Evolutionary conservation across 176 grass and related monocot genomes (phyloP).

Genomic region (Guadua angustifolia): DNA sequence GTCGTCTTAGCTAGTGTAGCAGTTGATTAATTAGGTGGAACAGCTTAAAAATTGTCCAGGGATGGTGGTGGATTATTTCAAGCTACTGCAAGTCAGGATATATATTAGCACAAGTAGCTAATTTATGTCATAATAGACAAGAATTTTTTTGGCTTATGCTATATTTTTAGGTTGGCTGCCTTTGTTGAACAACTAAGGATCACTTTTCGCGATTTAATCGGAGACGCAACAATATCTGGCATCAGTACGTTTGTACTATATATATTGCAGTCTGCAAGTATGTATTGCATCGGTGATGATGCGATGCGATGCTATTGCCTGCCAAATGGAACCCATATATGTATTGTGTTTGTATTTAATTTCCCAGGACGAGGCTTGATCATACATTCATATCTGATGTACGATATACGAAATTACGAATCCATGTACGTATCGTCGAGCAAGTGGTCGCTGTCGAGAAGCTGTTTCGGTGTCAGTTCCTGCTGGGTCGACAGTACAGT

Average conservation of each 20-base stretch:
- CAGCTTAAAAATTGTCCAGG: background rate
- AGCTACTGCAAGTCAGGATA: background rate
- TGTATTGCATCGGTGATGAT: background rate
- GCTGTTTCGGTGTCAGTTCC: background rate
- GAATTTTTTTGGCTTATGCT: background rate
- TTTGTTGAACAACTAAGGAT: background rate
- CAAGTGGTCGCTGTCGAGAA: background rate
- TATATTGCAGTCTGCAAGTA: too few species aligned
- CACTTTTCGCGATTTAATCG: background rate
- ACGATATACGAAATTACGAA: background rate
- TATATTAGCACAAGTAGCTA: background rate
- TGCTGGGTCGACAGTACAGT: background rate
- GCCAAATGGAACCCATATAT: background rate
- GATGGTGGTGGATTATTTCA: conserved; percentile 32
- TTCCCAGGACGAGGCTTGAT: background rate
- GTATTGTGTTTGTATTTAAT: background rate
- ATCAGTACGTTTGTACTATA: background rate
- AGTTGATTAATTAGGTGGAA: conserved; percentile 48
- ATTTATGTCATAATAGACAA: background rate
- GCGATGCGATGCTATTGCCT: background rate
- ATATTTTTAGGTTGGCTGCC: conserved; percentile 5
- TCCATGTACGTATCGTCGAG: background rate
- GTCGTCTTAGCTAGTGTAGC: conserved; percentile 37
- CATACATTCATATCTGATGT: background rate
- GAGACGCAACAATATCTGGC: background rate